A percentile compares a stretch with the other conserved stretches of the same genome.
phyloP scores from a whole-genome alignment of 129 eudicot species.

The Flaveria brownii region DNA sequence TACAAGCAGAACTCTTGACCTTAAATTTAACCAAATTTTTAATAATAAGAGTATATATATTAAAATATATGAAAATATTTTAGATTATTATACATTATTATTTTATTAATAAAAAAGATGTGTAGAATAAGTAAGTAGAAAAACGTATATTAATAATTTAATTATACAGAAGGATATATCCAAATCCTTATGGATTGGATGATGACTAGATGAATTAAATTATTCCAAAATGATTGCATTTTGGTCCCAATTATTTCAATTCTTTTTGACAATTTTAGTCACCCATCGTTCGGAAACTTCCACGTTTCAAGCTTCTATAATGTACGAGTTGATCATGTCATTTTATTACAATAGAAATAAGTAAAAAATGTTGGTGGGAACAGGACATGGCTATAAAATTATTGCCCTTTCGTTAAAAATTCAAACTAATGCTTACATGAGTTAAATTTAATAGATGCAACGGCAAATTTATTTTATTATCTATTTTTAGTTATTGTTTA shows the following conservation, averaged over 20 bases:
- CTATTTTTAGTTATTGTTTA: too few relatives aligned
- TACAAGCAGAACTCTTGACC: background rate
- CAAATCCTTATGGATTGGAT: conserved; percentile 1
- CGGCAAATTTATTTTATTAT: too few relatives aligned
- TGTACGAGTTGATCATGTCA: background rate
- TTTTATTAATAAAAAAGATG: background rate
- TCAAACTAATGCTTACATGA: background rate
- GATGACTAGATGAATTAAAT: conserved; percentile 25
- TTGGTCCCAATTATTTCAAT: conserved; percentile 1
- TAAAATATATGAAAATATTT: background rate
- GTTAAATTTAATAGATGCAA: background rate
- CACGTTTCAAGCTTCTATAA: conserved; percentile 6
- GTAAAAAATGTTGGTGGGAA: background rate
- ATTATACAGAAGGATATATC: conserved; percentile 1
- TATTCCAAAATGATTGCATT: conserved; percentile 24
- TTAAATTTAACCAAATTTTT: background rate
- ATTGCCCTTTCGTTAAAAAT: background rate
- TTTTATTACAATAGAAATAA: background rate
- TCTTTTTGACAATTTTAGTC: conserved; percentile 13
- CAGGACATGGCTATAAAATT: background rate
- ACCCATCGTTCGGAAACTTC: background rate
- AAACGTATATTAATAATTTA: background rate
- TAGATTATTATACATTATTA: too few relatives aligned
- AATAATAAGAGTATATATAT: background rate
- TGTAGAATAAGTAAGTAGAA: background rate